Percentiles rank a stretch among this genome's conserved stretches.
phyloP scores from a whole-genome alignment of 2,329 filamentous ascomycete species.

The Aspergillus awamori region DNA sequence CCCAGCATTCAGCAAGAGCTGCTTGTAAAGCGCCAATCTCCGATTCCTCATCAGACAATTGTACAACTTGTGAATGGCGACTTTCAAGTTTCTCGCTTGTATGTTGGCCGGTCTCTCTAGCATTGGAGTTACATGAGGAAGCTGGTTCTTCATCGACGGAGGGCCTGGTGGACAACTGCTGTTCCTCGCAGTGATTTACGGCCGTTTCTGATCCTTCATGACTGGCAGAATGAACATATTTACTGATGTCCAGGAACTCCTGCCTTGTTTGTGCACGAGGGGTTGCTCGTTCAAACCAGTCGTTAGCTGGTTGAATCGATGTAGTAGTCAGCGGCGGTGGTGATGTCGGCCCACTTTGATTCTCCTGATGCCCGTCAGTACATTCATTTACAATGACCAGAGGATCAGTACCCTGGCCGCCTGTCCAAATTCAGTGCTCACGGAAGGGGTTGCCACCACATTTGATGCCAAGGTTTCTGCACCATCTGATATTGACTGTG shows the following conservation, averaged over 20 bases:
- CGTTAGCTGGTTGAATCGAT: conserved; percentile 66
- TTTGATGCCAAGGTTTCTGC: conserved; percentile 1
- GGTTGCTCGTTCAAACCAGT: conserved; percentile 70
- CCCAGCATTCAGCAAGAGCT: conserved; percentile 89
- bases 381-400: not conserved
- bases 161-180: not conserved
- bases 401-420: conserved; percentile 21
- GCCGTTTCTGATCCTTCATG: not conserved
- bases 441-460: conserved; percentile 8
- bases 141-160: conserved; percentile 24
- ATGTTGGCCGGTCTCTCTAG: conserved; percentile 16
- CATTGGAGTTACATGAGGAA: conserved; percentile 33
- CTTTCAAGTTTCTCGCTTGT: conserved; percentile 28
- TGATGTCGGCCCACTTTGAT: conserved; percentile 51
- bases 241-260: conserved; percentile 60
- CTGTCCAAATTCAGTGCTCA: not conserved
- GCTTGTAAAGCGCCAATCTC: conserved; percentile 68
- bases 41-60: conserved; percentile 55
- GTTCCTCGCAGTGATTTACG: not conserved
- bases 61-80: conserved; percentile 36
- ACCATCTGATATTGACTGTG: conserved; percentile 14
- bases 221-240: not conserved
- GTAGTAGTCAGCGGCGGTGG: conserved; percentile 80
- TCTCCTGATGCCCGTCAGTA: conserved; percentile 26
- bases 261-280: conserved; percentile 81